phyloP scores from a whole-genome alignment of 2,329 filamentous ascomycete genomes.

The Scedosporium aurantiacum region DNA sequence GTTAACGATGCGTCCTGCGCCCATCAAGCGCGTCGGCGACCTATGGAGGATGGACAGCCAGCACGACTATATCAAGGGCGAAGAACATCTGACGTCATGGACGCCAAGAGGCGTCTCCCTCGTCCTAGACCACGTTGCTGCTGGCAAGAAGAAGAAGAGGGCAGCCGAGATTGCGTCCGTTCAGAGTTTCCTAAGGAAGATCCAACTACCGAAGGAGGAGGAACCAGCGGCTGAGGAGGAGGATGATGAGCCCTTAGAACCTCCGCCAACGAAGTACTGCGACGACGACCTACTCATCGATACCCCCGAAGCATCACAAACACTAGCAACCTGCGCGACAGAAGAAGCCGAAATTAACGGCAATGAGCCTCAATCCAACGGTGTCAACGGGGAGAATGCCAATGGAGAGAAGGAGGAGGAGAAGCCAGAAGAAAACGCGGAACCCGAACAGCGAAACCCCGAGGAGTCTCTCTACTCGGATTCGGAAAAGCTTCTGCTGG shows the following conservation, averaged over 20 bases:
- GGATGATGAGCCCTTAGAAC: conserved; percentile 16
- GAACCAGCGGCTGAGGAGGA: conserved; percentile 20
- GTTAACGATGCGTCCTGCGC: conserved; percentile 72
- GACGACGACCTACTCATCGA: conserved; percentile 49
- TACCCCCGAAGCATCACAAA: conserved; percentile 40
- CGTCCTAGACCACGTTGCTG: conserved; percentile 73
- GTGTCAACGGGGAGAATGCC: conserved; percentile 13
- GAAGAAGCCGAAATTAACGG: conserved; percentile 12
- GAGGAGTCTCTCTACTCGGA: conserved; percentile 33
- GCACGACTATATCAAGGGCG: conserved; percentile 91
- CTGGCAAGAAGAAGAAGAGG: conserved; percentile 62
- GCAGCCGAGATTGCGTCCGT: conserved; percentile 71
- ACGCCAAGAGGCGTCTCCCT: conserved; percentile 80
- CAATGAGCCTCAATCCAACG: conserved; percentile 16
- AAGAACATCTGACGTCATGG: conserved; percentile 79
- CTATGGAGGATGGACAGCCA: conserved; percentile 94
- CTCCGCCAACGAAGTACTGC: conserved; percentile 9
- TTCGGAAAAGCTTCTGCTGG: conserved; percentile 34
- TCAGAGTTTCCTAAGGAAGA: conserved; percentile 52
- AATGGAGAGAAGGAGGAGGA: conserved; percentile 14
- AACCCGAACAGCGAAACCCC: conserved; percentile 15
- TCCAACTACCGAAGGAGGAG: conserved; percentile 25
- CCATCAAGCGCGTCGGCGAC: conserved; percentile 83
- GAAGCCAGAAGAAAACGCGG: conserved; percentile 12
- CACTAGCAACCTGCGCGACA: conserved; percentile 12